Evolutionary conservation across 73 alveolate species (phyloP).

Genomic region (Tetrahymena borealis): DNA sequence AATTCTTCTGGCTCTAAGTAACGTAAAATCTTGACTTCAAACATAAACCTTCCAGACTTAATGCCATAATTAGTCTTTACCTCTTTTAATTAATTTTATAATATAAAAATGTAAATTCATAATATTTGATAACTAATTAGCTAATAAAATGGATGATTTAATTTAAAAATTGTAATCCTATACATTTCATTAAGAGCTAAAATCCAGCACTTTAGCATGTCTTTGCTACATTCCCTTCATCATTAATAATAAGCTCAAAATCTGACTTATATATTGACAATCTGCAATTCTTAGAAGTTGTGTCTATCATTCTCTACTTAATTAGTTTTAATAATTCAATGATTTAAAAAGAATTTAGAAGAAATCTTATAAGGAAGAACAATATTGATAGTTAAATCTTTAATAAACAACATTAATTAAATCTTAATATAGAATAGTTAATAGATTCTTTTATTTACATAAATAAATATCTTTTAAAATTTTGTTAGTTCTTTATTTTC

Average conservation of each 20-base stretch:
- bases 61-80: not conserved
- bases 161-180: too few relatives aligned
- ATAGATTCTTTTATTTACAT: too few relatives aligned
- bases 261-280: not conserved
- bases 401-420: too few relatives aligned
- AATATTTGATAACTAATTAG: too few relatives aligned
- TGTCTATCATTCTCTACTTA: not conserved
- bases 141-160: too few relatives aligned
- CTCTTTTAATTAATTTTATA: not conserved
- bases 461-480: too few relatives aligned
- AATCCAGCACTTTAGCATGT: not conserved
- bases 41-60: not conserved
- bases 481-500: too few relatives aligned
- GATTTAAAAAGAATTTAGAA: too few relatives aligned
- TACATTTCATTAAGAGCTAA: not conserved
- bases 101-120: too few relatives aligned
- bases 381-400: too few relatives aligned
- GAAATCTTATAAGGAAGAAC: too few relatives aligned
- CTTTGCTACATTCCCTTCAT: not conserved
- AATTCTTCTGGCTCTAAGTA: not conserved
- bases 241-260: not conserved
- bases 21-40: not conserved
- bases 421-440: too few relatives aligned
- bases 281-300: not conserved
- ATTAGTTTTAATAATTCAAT: not conserved